These are phyloP conservation scores for Cyclotella cryptica DNA, from an alignment of 108 stramenopile genomes.

Conservation along the genomic window DNA sequence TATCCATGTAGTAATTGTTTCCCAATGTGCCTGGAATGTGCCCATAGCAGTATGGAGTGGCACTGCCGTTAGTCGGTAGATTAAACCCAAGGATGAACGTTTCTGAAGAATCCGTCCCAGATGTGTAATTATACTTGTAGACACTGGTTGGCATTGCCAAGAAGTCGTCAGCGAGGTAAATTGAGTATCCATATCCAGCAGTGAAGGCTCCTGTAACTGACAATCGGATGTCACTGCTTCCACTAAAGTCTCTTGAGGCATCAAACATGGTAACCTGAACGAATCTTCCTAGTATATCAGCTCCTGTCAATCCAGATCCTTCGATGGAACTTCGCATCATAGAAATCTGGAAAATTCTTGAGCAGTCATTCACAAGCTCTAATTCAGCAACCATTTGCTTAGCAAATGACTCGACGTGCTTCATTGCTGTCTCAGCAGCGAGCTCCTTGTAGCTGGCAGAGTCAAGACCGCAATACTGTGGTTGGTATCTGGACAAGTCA, in stretches of 20 bases:
- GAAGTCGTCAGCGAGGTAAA: slow-evolving; percentile 26
- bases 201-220: slow-evolving; percentile 19
- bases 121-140: slow-evolving; percentile 5
- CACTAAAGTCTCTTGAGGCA: slow-evolving; percentile 16
- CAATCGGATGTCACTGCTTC: slow-evolving; percentile 1
- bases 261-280: slow-evolving; percentile 28
- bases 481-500: slow-evolving; percentile 18
- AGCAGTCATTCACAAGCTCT: slow-evolving; percentile 31
- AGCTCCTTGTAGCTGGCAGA: slow-evolving; percentile 20
- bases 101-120: not conserved
- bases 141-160: slow-evolving; percentile 2
- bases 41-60: slow-evolving; percentile 2
- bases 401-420: slow-evolving; percentile 13
- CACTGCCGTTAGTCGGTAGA: not conserved
- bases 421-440: slow-evolving; percentile 24
- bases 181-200: slow-evolving; percentile 3
- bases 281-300: slow-evolving; percentile 11
- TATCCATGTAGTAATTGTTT: slow-evolving; percentile 13
- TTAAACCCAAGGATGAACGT: slow-evolving; percentile 18
- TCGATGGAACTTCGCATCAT: slow-evolving; percentile 15
- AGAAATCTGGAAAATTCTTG: slow-evolving; percentile 15
- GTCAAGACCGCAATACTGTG: slow-evolving; percentile 42
- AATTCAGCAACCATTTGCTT: slow-evolving; percentile 37
- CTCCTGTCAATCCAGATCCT: slow-evolving; percentile 11
- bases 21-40: slow-evolving; percentile 5